Base-by-base conservation (phyloP, 1,284 basidiomycete genomes). In the Microbotryomycetes sp. region DNA sequence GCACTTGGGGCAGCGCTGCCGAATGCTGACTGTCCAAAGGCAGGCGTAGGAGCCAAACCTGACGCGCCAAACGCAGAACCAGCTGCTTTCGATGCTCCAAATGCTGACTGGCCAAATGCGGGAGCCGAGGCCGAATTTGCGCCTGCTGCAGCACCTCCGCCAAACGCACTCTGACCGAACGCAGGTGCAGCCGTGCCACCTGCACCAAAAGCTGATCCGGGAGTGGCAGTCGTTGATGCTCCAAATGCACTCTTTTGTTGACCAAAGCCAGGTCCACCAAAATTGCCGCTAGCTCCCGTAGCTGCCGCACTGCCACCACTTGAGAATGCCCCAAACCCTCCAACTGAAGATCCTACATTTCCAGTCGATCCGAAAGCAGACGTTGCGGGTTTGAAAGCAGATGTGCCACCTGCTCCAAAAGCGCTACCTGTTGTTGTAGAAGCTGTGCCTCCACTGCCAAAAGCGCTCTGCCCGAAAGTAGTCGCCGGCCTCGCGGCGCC, bases 191-290 rank as follows among this genome's bases (percentile, higher is more conserved):
- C 25, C 45, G 71, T 69, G 0, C 77, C 66, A 7, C 72, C 73
- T 26, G 65, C 49, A 0, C 52, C 78, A 60, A 83, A 83, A 5
- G 76, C 75, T 0, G 79, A 76, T 1, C 72, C 72, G 7, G 61
- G 29, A 4, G 64, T 47, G 4, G 66, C 49, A 31, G 70, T 48
- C 3, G 64, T 42, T 9, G 62, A 45, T 7, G 61, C 32, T 2
- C 77, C 79, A 59, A 80, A 79, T 23, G 71, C 74, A 54, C 76
- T 70, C 30, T 63, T 65, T 42, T 62, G 54, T 19, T 55, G 16
- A 4, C 60, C 64, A 46, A 66, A 66, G 9, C 60, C 58, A 16
- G 64, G 57, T 3, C 31, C 25, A 29, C 23, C 50, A 26, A 30
- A 53, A 2, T 26, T 22, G 6, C 62, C 62, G 48, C 53, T 48